Percentiles rank a stretch among this genome's conserved stretches.
Conservation (phyloP, 2,329 filamentous ascomycete genomes). For the Neofusicoccum kwambonambiense region DNA sequence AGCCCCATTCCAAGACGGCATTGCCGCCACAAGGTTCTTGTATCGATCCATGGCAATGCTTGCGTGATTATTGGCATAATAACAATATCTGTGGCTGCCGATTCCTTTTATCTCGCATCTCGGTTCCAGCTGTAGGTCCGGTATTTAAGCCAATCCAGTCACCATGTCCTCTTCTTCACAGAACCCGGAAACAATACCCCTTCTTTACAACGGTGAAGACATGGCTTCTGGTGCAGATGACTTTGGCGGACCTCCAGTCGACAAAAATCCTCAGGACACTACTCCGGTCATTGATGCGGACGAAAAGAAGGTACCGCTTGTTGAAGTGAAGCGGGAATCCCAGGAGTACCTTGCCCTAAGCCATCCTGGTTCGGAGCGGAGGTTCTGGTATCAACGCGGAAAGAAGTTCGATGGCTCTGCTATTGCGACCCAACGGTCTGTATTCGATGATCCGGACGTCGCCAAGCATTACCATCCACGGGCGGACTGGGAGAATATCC, state of each 20-base stretch:
- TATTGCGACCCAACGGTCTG: conserved; percentile 20
- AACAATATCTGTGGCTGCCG: background rate
- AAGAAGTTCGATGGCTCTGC: conserved; percentile 20
- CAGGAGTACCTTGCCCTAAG: conserved; percentile 21
- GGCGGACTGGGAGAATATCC: conserved; percentile 27
- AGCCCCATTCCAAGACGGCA: background rate
- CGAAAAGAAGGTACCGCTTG: background rate
- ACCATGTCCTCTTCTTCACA: background rate
- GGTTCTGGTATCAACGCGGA: conserved; percentile 28
- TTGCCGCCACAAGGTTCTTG: background rate
- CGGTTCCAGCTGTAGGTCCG: background rate
- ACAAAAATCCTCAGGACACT: background rate
- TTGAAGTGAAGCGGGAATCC: background rate
- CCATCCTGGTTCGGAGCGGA: conserved; percentile 22
- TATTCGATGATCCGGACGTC: conserved; percentile 22
- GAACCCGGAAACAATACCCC: background rate
- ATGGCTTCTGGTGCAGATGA: background rate
- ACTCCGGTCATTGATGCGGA: background rate
- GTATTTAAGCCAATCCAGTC: background rate
- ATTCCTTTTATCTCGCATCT: background rate
- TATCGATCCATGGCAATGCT: background rate
- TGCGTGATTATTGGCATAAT: conserved; percentile 11
- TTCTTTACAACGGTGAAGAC: background rate
- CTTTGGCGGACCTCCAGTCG: background rate
- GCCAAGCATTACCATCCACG: conserved; percentile 20